Conservation (phyloP, 2,329 filamentous ascomycete species). For the Colletotrichum falcatum region DNA sequence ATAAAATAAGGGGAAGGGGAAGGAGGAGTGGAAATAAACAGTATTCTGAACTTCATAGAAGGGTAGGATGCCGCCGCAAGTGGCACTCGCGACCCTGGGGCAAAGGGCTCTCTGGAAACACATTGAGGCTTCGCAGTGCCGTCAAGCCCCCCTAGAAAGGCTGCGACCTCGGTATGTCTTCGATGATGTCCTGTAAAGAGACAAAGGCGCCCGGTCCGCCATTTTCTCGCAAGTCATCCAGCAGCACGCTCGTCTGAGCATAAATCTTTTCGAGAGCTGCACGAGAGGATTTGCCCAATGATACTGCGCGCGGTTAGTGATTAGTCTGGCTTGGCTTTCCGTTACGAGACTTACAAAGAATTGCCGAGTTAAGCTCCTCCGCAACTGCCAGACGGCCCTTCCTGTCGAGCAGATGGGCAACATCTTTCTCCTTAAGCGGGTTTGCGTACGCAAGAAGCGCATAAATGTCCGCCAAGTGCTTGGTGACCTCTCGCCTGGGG, state of each 20-base stretch:
- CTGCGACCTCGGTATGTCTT: slow-evolving; percentile 57
- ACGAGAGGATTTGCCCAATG: slow-evolving; percentile 87
- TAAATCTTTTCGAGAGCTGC: slow-evolving; percentile 88
- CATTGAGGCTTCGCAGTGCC: not conserved
- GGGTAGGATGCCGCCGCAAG: slow-evolving; percentile 28
- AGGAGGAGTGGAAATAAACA: slow-evolving; percentile 5
- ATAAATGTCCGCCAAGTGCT: slow-evolving; percentile 85
- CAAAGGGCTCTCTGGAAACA: not conserved
- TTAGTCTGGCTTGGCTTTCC: not conserved
- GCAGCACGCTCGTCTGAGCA: slow-evolving; percentile 85
- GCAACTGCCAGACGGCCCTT: slow-evolving; percentile 82
- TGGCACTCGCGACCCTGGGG: not conserved
- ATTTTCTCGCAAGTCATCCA: slow-evolving; percentile 84
- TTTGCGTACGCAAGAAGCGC: slow-evolving; percentile 89
- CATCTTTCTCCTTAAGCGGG: slow-evolving; percentile 77
- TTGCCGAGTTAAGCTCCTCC: slow-evolving; percentile 94
- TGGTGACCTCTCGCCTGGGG: slow-evolving; percentile 75
- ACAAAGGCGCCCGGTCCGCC: slow-evolving; percentile 88
- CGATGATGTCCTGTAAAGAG: slow-evolving; percentile 65
- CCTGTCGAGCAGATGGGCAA: slow-evolving; percentile 82
- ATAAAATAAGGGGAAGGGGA: not conserved
- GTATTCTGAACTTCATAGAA: slow-evolving; percentile 33
- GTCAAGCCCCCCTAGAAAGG: slow-evolving; percentile 24
- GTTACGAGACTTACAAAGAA: slow-evolving; percentile 74
- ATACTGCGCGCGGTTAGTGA: slow-evolving; percentile 66